Evolutionary conservation across 2,329 filamentous ascomycete species (phyloP), one percentile per base, ranked within the genome.

Genomic region (Aurifilum marmelostoma): DNA sequence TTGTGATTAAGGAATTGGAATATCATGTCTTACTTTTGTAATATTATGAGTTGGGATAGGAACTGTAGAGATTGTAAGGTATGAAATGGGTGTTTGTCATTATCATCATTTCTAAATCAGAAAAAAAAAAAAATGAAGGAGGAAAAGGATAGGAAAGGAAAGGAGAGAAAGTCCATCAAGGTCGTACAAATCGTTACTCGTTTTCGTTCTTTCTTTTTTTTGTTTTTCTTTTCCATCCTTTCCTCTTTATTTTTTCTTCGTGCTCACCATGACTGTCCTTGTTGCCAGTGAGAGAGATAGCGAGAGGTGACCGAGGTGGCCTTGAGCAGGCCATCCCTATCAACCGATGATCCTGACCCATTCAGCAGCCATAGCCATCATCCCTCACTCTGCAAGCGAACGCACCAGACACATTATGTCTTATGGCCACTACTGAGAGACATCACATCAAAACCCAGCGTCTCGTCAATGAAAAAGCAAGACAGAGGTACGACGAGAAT

Each of bases 181-280:
- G 64, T 71, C 69, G 69, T 71, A 24, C 65, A 34, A 63, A 63
- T 69, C 67, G 39, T 69, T 37, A 67, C 58, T 41, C 34, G 61
- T 65, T 62, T 65, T 67, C 62, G 65, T 68, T 70, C 66, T 68
- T 68, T n/a, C n/a, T n/a, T n/a, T n/a, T n/a, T n/a, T n/a, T n/a
- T n/a, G n/a, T n/a, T n/a, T n/a, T n/a, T n/a, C n/a, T n/a, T n/a
- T n/a, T n/a, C n/a, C n/a, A n/a, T n/a, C n/a, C n/a, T n/a, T n/a
- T n/a, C n/a, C n/a, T n/a, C n/a, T n/a, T n/a, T n/a, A n/a, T n/a
- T n/a, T n/a, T n/a, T n/a, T n/a, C 41, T 54, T 43, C 50, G 27
- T 34, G 16, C 29, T 21, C 39, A 34, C 50, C 32, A 24, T 8
- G 7, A 18, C 27, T 3, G 9, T 18, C 16, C 39, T 18, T 29